A percentile compares a stretch with the other conserved stretches of the same genome.
Conservation (phyloP, 306 rosid species). For the Rosa persica region DNA sequence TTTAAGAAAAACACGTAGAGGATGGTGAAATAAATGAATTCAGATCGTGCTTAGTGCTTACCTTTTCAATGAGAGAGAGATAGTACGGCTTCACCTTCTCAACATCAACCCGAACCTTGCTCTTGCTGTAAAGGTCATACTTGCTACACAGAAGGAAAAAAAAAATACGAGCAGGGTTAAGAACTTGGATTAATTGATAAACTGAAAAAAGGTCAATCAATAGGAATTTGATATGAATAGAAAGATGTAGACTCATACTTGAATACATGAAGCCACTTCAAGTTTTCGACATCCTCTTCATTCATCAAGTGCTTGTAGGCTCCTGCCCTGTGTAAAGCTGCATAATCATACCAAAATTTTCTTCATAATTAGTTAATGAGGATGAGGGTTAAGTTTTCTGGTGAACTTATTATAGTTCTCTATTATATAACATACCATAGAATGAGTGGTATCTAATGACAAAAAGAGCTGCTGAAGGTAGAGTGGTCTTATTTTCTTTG, state of each 20-base stretch:
- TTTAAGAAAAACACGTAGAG: background rate
- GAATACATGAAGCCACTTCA: constrained; percentile 76
- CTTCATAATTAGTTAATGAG: too few species aligned
- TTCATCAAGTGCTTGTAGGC: constrained; percentile 76
- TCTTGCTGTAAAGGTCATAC: constrained; percentile 85
- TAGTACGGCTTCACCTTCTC: constrained; percentile 82
- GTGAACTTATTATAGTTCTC: too few species aligned
- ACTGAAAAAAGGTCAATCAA: background rate
- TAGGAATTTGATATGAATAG: background rate
- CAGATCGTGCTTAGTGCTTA: constrained; percentile 1
- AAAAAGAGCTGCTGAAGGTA: constrained; percentile 80
- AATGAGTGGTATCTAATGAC: constrained; percentile 87
- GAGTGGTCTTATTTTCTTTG: constrained; percentile 57
- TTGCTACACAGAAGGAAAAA: constrained; percentile 42
- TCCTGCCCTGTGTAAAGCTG: constrained; percentile 18
- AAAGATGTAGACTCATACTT: constrained; percentile 37
- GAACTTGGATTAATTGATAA: background rate
- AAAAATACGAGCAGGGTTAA: constrained; percentile 8
- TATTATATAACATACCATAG: constrained; percentile 43
- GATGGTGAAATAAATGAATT: background rate
- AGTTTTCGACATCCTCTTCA: constrained; percentile 67
- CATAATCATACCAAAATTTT: too few species aligned
- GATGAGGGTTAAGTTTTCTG: too few species aligned
- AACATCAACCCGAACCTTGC: constrained; percentile 58
- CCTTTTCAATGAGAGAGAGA: constrained; percentile 73